Conservation (phyloP, 2,329 filamentous ascomycete genomes). For the Aurifilum marmelostoma region DNA sequence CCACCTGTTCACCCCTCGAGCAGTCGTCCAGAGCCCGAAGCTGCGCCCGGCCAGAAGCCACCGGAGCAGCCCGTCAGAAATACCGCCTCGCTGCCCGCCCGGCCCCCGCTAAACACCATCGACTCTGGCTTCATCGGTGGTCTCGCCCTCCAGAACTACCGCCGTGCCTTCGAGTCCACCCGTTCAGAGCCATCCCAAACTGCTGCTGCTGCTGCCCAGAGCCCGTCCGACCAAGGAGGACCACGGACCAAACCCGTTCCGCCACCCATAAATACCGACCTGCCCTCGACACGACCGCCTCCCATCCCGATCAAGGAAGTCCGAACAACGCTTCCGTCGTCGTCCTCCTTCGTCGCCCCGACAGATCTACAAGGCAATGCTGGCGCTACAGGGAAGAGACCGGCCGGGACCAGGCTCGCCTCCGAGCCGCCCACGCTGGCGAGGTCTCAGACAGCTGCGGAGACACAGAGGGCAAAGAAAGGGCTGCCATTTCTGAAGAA, state of each 20-base stretch:
- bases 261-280: constrained; percentile 42
- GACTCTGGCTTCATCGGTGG: constrained; percentile 59
- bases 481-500: constrained; percentile 62
- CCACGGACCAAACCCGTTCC: constrained; percentile 39
- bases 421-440: constrained; percentile 42
- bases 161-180: constrained; percentile 40
- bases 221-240: constrained; percentile 27
- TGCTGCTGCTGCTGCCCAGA: constrained; percentile 20
- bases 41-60: constrained; percentile 24
- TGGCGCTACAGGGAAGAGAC: constrained; percentile 45
- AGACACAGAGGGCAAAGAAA: constrained; percentile 54
- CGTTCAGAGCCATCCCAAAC: constrained; percentile 28
- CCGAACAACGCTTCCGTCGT: constrained; percentile 37
- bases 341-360: constrained; percentile 50
- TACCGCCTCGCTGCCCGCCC: constrained; percentile 36
- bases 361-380: constrained; percentile 49
- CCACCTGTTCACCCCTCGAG: constrained; percentile 58
- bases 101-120: constrained; percentile 41
- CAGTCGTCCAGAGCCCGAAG: constrained; percentile 42
- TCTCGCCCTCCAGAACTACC: constrained; percentile 55
- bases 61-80: constrained; percentile 29
- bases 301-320: constrained; percentile 36
- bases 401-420: constrained; percentile 44
- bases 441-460: constrained; percentile 36
- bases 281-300: constrained; percentile 37